Evolutionary conservation across 2,329 filamentous ascomycete genomes (phyloP).

Genomic region (Colletotrichum navitas): DNA sequence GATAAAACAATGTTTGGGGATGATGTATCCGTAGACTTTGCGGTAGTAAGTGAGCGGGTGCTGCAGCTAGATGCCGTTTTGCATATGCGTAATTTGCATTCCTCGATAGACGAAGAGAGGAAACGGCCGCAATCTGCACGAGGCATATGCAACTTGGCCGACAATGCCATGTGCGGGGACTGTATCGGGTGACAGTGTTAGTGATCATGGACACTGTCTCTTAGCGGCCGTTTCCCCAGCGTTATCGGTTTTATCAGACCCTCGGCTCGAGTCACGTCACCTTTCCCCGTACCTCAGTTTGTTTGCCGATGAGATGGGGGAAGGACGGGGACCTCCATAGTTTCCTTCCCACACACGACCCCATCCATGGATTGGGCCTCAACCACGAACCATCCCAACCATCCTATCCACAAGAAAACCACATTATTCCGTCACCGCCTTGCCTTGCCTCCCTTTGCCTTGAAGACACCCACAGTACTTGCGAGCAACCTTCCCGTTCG

Average conservation of each 20-base stretch:
- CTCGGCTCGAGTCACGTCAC: slow-evolving; percentile 39
- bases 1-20: not conserved
- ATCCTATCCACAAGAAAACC: slow-evolving; percentile 20
- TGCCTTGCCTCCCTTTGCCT: not conserved
- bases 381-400: slow-evolving; percentile 12
- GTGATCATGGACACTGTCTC: not conserved
- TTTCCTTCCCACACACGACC: not conserved
- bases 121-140: not conserved
- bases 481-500: not conserved
- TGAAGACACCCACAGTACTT: not conserved
- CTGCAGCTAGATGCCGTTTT: not conserved
- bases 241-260: slow-evolving; percentile 39
- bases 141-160: slow-evolving; percentile 8
- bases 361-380: slow-evolving; percentile 10
- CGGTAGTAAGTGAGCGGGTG: not conserved
- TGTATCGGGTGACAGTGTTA: not conserved
- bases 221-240: slow-evolving; percentile 32
- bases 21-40: not conserved
- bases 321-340: slow-evolving; percentile 1
- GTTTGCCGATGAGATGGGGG: slow-evolving; percentile 7
- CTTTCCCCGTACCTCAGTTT: not conserved
- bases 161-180: slow-evolving; percentile 35
- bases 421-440: slow-evolving; percentile 7
- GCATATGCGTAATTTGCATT: slow-evolving; percentile 3
- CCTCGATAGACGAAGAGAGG: not conserved